These are phyloP conservation scores for Phellopilus nigrolimitatus DNA, from an alignment of 1,284 basidiomycete genomes.

Conservation along the genomic window DNA sequence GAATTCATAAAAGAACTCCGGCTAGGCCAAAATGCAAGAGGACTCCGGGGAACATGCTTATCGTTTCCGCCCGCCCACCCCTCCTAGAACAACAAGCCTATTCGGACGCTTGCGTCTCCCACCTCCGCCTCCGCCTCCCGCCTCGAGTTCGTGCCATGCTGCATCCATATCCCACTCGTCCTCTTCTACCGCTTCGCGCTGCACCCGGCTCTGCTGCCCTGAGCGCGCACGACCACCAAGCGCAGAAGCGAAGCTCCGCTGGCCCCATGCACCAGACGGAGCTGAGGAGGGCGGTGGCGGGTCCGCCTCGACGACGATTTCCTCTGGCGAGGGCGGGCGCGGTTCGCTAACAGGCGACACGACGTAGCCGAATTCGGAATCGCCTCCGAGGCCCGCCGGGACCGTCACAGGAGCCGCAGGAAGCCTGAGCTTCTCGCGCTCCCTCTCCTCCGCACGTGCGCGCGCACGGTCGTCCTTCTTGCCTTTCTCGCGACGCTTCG, in stretches of 20 bases:
- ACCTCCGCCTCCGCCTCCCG: conserved; percentile 40
- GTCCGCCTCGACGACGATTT: conserved; percentile 23
- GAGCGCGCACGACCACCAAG: conserved; percentile 32
- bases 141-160: conserved; percentile 79
- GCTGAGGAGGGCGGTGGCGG: conserved; percentile 22
- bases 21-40: too few species aligned
- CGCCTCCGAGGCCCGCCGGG: too few species aligned
- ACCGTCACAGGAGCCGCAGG: conserved; percentile 24
- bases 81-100: conserved; percentile 65
- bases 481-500: conserved; percentile 73
- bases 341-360: conserved; percentile 13
- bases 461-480: conserved; percentile 82
- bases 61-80: conserved; percentile 38
- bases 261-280: conserved; percentile 64
- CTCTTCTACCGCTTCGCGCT: conserved; percentile 31
- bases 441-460: conserved; percentile 72
- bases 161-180: conserved; percentile 77
- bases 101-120: conserved; percentile 58
- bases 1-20: too few species aligned
- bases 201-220: conserved; percentile 24
- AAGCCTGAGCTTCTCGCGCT: conserved; percentile 41
- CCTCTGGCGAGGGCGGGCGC: conserved; percentile 20
- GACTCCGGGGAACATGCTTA: too few species aligned
- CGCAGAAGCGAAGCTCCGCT: conserved; percentile 74
- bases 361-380: conserved; percentile 25